Evolutionary conservation across 306 rosid genomes (phyloP).

Genomic region (Inga laurina): DNA sequence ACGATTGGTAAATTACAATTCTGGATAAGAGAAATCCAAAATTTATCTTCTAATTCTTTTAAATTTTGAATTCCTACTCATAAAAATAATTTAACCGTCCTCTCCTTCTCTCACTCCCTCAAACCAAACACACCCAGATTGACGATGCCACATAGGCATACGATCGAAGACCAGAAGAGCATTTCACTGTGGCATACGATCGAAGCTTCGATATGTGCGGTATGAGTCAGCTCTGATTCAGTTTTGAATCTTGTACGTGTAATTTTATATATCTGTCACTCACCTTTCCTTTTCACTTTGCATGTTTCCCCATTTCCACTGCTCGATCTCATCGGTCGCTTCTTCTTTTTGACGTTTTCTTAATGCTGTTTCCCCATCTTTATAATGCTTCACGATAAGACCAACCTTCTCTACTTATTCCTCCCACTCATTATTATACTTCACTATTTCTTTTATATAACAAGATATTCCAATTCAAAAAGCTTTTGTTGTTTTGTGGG

Average conservation of each 20-base stretch:
- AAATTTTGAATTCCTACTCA: no score
- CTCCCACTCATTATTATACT: constrained; percentile 2
- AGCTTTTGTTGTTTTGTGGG: not conserved
- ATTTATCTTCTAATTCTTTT: no score
- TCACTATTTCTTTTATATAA: no score
- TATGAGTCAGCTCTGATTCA: constrained; percentile 43
- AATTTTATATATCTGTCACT: no score
- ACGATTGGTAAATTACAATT: no score
- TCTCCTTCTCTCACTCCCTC: no score
- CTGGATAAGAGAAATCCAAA: no score
- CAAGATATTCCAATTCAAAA: not conserved
- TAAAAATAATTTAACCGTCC: no score
- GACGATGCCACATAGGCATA: no score
- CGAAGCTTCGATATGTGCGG: constrained; percentile 27
- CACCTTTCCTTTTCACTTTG: not conserved
- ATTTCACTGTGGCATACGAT: not conserved
- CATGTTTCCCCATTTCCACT: not conserved
- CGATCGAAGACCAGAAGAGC: not conserved
- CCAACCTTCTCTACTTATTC: constrained; percentile 8
- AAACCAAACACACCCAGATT: no score
- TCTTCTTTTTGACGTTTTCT: constrained; percentile 12
- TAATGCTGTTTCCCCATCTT: not conserved
- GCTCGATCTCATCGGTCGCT: not conserved
- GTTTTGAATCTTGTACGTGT: constrained; percentile 1
- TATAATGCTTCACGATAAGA: not conserved